Percentiles rank a stretch among this genome's conserved stretches.
Conservation (phyloP, 1,284 basidiomycete species). For the Trichosporon sp. region DNA sequence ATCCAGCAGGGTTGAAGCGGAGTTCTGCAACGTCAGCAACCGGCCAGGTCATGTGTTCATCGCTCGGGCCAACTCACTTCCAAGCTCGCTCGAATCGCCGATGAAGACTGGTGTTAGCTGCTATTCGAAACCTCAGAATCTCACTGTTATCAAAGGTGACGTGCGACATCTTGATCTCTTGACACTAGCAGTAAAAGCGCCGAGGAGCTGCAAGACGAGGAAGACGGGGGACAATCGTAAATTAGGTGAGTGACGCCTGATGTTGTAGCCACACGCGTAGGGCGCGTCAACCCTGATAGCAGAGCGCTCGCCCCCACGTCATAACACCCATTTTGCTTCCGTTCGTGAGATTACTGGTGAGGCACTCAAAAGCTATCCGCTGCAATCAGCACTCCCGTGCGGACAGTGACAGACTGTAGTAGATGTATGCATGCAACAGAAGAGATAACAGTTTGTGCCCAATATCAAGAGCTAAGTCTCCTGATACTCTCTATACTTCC, state of each 20-base stretch:
- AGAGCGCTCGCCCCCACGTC: neutral
- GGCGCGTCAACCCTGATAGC: conserved; percentile 10
- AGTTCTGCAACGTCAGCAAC: conserved; percentile 65
- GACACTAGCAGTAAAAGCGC: neutral
- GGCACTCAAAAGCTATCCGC: neutral
- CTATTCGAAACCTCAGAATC: neutral
- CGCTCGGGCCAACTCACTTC: conserved; percentile 65
- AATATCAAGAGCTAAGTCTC: conserved; percentile 7
- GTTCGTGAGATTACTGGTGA: neutral
- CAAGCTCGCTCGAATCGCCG: conserved; percentile 70
- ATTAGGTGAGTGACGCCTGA: neutral
- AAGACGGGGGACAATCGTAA: neutral
- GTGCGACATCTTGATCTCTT: conserved; percentile 41
- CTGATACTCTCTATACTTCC: conserved; percentile 13
- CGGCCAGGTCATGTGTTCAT: neutral
- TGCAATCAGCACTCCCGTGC: neutral
- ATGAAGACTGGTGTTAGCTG: conserved; percentile 64
- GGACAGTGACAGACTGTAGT: neutral
- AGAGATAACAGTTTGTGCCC: conserved; percentile 12
- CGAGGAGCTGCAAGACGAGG: conserved; percentile 10
- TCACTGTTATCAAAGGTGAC: conserved; percentile 53
- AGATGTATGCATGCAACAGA: conserved; percentile 19
- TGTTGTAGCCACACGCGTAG: conserved; percentile 11
- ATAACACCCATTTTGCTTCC: neutral
- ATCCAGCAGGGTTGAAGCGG: conserved; percentile 80